Percentiles rank a stretch among this genome's conserved stretches.
Conservation (phyloP, 2,329 filamentous ascomycete species). For the Fonsecaea pedrosoi region DNA sequence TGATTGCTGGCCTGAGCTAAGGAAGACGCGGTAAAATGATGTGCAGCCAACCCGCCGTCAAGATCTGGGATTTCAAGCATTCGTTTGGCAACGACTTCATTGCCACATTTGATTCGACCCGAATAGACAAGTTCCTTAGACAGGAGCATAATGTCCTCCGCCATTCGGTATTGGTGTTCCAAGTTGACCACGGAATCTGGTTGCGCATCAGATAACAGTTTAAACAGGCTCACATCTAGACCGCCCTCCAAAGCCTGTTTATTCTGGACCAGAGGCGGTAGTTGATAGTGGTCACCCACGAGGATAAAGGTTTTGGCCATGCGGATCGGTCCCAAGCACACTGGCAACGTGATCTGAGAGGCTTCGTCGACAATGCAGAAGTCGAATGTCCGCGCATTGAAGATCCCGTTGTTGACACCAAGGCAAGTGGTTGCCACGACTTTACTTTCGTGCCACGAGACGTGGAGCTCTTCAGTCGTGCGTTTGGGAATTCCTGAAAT, state of each 20-base stretch:
- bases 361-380: conserved; percentile 99
- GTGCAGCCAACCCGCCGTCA: conserved; percentile 60
- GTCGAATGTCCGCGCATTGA: conserved; percentile 88
- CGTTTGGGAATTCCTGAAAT: conserved; percentile 75
- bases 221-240: conserved; percentile 91
- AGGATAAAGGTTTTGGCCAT: conserved; percentile 93
- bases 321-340: conserved; percentile 90
- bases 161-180: conserved; percentile 98
- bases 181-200: conserved; percentile 87
- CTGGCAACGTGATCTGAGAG: conserved; percentile 94
- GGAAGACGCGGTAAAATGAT: conserved; percentile 64
- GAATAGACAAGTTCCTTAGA: conserved; percentile 93
- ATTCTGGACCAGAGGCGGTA: conserved; percentile 92
- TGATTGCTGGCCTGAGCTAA: conserved; percentile 19
- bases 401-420: conserved; percentile 86
- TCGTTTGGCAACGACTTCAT: conserved; percentile 71
- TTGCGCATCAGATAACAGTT: conserved; percentile 86
- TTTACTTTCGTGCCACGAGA: conserved; percentile 81
- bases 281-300: conserved; percentile 94
- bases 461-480: conserved; percentile 81
- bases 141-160: conserved; percentile 91
- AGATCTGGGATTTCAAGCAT: conserved; percentile 73
- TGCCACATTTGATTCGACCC: conserved; percentile 90
- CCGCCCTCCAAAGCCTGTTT: conserved; percentile 84
- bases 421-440: conserved; percentile 96